Base-by-base conservation (phyloP, 2,329 filamentous ascomycete genomes). In the Tolypocladium endophyticum region DNA sequence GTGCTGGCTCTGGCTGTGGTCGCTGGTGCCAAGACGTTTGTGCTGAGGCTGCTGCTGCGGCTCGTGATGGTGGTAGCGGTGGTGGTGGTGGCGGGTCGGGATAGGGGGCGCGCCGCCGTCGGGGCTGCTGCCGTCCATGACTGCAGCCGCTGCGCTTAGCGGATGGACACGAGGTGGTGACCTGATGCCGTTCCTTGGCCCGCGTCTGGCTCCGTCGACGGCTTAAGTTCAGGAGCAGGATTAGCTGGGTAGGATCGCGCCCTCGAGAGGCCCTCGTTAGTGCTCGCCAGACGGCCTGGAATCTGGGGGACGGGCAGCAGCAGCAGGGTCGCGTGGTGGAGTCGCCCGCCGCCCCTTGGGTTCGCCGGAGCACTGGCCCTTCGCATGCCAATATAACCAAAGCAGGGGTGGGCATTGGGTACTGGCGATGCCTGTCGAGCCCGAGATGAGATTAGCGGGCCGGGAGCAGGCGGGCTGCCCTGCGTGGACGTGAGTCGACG, bases 101-200 rank as follows among this genome's bases (percentile, higher is more conserved):
- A 72, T 71, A 68, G 69, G 69, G 69, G 71, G 70, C 23, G 64
- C 57, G 33, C 67, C 67, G 53, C 66, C 64, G 57, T 68, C 59
- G 33, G 33, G 14, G n/a, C 35, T 33, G 9, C 28, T 14, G 20
- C 14, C 18, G 23, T 57, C 41, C 47, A 52, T 52, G 47, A 28
- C 47, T 2, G 23, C 47, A 5, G 47, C 25, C 20, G 25, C 20
- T 3, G 8, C 35, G 43, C 7, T 45, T 4, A 20, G 14, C 4
- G 11, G 43, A 23, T 25, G 43, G 41, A 9, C 28, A 52, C 23
- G 43, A 47, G 28, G 47, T 28, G 43, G n/a, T 33, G 47, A 20
- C 16, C 47, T n/a, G 47, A 16, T 52, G 25, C 25, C 16, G 45
- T 16, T 5, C 25, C 45, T 28, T 7, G n/a, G 41, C 20, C 18